These are phyloP conservation scores for Umbelopsis sp. DNA, from an alignment of 192 early-diverging fungal genomes.

Conservation along the genomic window DNA sequence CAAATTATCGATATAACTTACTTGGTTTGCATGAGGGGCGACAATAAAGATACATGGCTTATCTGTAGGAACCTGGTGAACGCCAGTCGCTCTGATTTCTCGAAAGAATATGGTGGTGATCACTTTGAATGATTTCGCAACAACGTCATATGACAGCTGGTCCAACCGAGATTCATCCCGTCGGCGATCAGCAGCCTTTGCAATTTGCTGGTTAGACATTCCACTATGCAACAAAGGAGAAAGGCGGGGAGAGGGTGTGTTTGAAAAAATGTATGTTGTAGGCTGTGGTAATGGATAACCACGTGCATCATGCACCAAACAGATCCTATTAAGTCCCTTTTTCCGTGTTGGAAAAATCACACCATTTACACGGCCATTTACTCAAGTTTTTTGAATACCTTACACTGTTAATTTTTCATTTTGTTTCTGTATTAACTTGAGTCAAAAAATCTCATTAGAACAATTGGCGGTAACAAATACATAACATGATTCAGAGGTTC, in stretches of 20 bases:
- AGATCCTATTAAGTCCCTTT: background rate
- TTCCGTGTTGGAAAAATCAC: no score
- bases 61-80: constrained; percentile 75
- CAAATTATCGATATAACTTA: constrained; percentile 17
- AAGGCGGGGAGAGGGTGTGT: background rate
- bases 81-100: constrained; percentile 81
- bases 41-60: constrained; percentile 93
- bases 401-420: no score
- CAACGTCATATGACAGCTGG: constrained; percentile 60
- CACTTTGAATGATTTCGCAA: constrained; percentile 59
- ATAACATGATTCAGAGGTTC: no score
- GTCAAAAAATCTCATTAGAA: no score
- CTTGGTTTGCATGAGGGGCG: constrained; percentile 77
- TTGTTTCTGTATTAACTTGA: no score
- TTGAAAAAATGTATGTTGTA: background rate
- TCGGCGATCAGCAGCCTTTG: background rate
- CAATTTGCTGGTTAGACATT: background rate
- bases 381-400: no score
- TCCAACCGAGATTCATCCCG: background rate
- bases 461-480: no score
- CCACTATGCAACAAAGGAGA: background rate
- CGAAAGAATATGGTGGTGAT: constrained; percentile 80
- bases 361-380: no score
- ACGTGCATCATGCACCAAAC: background rate
- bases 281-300: background rate